Conservation (phyloP, 352 stramenopile species). For the Pythium diclinum region DNA sequence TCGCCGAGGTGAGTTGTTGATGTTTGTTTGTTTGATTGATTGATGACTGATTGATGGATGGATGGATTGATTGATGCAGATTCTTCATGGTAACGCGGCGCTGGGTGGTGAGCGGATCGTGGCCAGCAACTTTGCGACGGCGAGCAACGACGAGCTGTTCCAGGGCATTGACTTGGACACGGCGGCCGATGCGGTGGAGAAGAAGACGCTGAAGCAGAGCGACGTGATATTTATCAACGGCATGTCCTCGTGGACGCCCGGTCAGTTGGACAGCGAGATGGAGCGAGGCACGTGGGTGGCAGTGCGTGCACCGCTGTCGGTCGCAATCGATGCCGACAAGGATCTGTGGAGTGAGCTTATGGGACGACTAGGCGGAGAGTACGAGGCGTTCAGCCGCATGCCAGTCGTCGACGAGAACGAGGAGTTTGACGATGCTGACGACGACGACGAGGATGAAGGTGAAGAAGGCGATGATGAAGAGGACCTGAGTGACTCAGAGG, state of each 20-base stretch:
- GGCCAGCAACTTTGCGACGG: constrained; percentile 42
- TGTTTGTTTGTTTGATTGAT: background rate
- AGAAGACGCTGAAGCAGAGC: constrained; percentile 44
- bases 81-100: constrained; percentile 52
- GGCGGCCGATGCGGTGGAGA: constrained; percentile 54
- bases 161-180: constrained; percentile 63
- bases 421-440: constrained; percentile 28
- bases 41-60: background rate
- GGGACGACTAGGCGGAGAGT: constrained; percentile 61
- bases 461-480: constrained; percentile 15
- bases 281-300: constrained; percentile 67
- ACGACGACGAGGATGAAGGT: constrained; percentile 31
- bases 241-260: constrained; percentile 63
- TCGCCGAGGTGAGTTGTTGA: constrained; percentile 34
- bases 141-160: constrained; percentile 49
- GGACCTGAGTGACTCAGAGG: constrained; percentile 3
- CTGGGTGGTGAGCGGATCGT: constrained; percentile 59
- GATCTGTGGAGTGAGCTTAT: constrained; percentile 76
- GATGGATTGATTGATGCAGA: constrained; percentile 26
- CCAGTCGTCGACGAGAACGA: constrained; percentile 47
- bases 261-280: constrained; percentile 71
- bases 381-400: constrained; percentile 67
- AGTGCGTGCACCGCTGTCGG: constrained; percentile 64
- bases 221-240: constrained; percentile 81
- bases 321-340: constrained; percentile 59